These are phyloP conservation scores for Chrysanthemum makinoi DNA, from an alignment of 129 eudicot species.

Conservation along the genomic window DNA sequence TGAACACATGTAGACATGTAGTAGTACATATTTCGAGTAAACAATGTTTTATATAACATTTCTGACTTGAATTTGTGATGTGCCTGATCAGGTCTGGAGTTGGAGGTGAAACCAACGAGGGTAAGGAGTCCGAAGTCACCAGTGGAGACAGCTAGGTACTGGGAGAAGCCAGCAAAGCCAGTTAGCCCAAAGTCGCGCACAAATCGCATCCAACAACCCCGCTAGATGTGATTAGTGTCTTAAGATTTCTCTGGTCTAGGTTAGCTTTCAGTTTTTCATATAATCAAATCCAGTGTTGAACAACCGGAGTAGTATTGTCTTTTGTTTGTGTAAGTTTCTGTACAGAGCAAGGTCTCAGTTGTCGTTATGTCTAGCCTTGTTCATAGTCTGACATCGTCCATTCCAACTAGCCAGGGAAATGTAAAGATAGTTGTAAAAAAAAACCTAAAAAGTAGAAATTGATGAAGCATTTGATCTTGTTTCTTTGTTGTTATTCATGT, in stretches of 20 bases:
- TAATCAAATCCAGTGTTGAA: slow-evolving; percentile 16
- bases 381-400: slow-evolving; percentile 56
- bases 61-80: slow-evolving; percentile 5
- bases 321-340: slow-evolving; percentile 45
- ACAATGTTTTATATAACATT: not conserved
- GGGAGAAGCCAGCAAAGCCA: slow-evolving; percentile 87
- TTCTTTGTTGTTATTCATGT: not conserved
- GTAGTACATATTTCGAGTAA: not conserved
- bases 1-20: not conserved
- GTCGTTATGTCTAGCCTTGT: slow-evolving; percentile 59
- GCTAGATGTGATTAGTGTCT: slow-evolving; percentile 37
- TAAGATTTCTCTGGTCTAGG: slow-evolving; percentile 37
- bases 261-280: slow-evolving; percentile 24
- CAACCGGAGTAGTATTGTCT: slow-evolving; percentile 26
- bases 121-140: slow-evolving; percentile 44
- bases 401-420: slow-evolving; percentile 47
- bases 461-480: slow-evolving; percentile 21
- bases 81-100: slow-evolving; percentile 36
- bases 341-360: slow-evolving; percentile 65
- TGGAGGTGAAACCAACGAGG: slow-evolving; percentile 36
- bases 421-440: slow-evolving; percentile 40
- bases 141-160: slow-evolving; percentile 44
- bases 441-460: slow-evolving; percentile 27
- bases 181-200: slow-evolving; percentile 50
- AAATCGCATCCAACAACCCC: slow-evolving; percentile 85